Base-by-base conservation (phyloP, 2,329 filamentous ascomycete genomes). In the Nemania sp. region DNA sequence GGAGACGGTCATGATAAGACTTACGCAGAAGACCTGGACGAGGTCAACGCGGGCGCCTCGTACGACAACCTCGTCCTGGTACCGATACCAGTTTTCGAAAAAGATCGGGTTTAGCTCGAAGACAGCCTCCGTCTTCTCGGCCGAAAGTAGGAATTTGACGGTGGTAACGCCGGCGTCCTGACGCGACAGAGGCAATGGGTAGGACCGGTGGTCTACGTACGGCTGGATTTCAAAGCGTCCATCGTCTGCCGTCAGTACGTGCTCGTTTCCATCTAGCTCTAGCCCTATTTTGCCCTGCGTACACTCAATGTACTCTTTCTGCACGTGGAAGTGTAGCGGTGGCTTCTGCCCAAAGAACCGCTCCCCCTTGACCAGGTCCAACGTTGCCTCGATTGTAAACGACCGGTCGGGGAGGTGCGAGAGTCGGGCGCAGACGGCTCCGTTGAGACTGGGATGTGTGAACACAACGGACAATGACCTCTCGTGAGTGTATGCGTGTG, bases 51-150 rank as follows among this genome's bases (percentile, higher is more conserved):
- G 23, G 3, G 14, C 50, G 3, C 44, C 41, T 12, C 30, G n/a
- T 5, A 19, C 12, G 1, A 62, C 22, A 0, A 59, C 14, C 1
- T 59, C 39, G 3, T 65, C 48, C 34, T 62, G 61, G 6, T 65
- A 65, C 11, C 17, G 19, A 37, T 63, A 65, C 63, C 63, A 65
- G 30, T 64, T 65, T 47, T 65, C 52, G 9, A 64, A 60, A 33
- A 62, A 61, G 1, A 63, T 1, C 0, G 26, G 24, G 26, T 59
- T 36, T 3, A 57, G 22, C 6, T 50, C 7, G 34, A 53, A 58
- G 2, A 19, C 17, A 1, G 47, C n/a, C 0, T 15, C 3, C 3
- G 57, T 55, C 9, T 56, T 41, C 14, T 41, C 51, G 9, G 33
- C 57, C 3, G 57, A 58, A 0, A 62, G 24, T 4, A 60, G n/a